Base-by-base conservation (phyloP, 1,139 yeast genomes). In the Barnettozyma hawaiiensis region DNA sequence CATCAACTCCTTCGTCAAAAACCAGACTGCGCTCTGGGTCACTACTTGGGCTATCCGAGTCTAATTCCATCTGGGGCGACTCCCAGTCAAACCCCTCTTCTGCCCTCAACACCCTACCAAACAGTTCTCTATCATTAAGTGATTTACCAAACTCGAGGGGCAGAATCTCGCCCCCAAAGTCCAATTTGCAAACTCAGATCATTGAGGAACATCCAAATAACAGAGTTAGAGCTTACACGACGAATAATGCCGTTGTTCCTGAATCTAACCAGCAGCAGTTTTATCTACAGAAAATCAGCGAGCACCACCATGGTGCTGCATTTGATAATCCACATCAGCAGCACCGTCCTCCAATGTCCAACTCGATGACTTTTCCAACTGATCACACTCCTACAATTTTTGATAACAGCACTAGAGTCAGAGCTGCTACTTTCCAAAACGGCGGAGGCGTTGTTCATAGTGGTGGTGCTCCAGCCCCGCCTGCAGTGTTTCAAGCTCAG, bases 191-290 rank as follows among this genome's bases (percentile, higher is more conserved):
- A 27, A 31, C 45, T 8, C 48, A 39, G 16, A 33, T 37, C 7
- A 41, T 46, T 32, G 54, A 52, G 12, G 54, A 52, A 11, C 43
- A 42, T 12, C 26, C 36, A 10, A 45, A 38, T 16, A 51, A 50
- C 35, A 62, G 75, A 52, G 73, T 69, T 42, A 65, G 79, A 51
- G 72, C 78, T 1, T 73, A 74, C 53, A 70, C 79, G 3, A 71
- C 78, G 12, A 53, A 54, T 34, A 52, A 53, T 27, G 53, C 44
- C 11, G 40, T 51, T 4, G 21, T 48, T 11, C 49, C 48, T 35
- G 59, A 54, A 15, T 37, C 45, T 1, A 31, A 43, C 11, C 14
- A 38, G 14, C 14, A 38, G 14, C 52, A 48, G 22, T 54, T 48
- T 35, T 44, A 49, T 28, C 35, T 53, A 12, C 52, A 49, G 16